Conservation (phyloP, 2,329 filamentous ascomycete genomes). For the Microcyclosporella mali region DNA sequence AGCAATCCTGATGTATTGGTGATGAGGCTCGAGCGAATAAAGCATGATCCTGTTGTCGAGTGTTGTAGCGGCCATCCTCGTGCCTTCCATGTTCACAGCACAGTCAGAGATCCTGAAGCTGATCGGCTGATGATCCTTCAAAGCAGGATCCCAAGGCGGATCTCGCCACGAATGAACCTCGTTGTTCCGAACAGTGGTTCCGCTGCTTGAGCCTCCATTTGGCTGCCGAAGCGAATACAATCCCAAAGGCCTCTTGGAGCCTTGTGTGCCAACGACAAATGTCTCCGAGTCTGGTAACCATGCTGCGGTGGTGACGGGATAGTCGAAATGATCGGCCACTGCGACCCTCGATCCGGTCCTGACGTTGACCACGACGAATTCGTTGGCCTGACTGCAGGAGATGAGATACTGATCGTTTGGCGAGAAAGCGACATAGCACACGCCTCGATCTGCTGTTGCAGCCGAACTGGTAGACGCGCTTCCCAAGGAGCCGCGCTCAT, state of each 20-base stretch:
- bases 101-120: constrained; percentile 76
- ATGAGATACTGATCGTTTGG: constrained; percentile 83
- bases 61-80: constrained; percentile 72
- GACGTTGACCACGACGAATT: constrained; percentile 30
- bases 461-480: constrained; percentile 9
- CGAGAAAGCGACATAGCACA: constrained; percentile 83
- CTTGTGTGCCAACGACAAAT: constrained; percentile 74
- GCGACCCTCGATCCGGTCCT: constrained; percentile 53
- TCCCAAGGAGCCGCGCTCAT: constrained; percentile 21
- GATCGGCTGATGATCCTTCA: constrained; percentile 46
- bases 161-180: constrained; percentile 34
- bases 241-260: constrained; percentile 59
- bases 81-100: constrained; percentile 73
- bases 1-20: constrained; percentile 62
- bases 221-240: constrained; percentile 37
- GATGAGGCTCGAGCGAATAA: constrained; percentile 63
- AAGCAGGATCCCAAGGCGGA: constrained; percentile 49
- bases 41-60: constrained; percentile 66
- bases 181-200: constrained; percentile 21
- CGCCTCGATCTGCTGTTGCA: constrained; percentile 41
- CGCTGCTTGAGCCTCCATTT: constrained; percentile 9
- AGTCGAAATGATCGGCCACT: constrained; percentile 63
- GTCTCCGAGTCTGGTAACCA: constrained; percentile 74
- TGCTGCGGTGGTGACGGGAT: constrained; percentile 82
- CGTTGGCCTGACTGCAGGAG: constrained; percentile 56